Evolutionary conservation across 805 yeast genomes (phyloP), one percentile per base, ranked within the genome.

Genomic region (Maudiozyma turicensis): DNA sequence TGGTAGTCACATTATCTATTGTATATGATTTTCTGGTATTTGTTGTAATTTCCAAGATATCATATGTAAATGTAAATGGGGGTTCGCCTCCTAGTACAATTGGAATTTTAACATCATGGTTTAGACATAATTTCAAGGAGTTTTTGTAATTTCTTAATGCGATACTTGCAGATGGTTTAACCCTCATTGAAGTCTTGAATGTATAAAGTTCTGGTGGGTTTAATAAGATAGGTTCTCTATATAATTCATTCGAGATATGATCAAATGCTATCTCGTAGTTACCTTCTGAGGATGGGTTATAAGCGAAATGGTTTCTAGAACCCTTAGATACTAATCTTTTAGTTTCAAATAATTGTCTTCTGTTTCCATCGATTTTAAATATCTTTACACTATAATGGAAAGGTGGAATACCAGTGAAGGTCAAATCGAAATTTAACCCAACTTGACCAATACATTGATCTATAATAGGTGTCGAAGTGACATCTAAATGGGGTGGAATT

Each of bases 371-470:
- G 11, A 78, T 60, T 49, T 78, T 77, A 57, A 78, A 84, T 11
- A 83, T 80, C 42, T 76, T 74, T 52, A 83, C 82, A 40, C 73
- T 75, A 28, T 88, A 73, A 48, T 74, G 74, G 68, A 84, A 93
- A 1, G 98, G 97, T 0, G 95, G 85, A 31, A 81, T 77, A 14
- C 99, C 98, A 5, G 76, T 69, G 46, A 84, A 72, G 0, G 74
- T 66, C 50, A 90, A 72, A 46, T 82, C 86, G 52, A 87, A 88
- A 33, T 75, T 72, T 51, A 89, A 80, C 0, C 97, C 99, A 8
- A 88, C 82, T 43, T 89, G 87, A 0, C 99, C 99, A 32, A 93
- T 85, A 69, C 99, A 93, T 45, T 84, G 78, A 58, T 91, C 98
- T 29, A 80, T 72, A 2, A 91, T 79, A 3, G 91, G 69, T 8